Evolutionary conservation across 2,329 filamentous ascomycete genomes (phyloP).

Genomic region (Podosphaera xanthii): DNA sequence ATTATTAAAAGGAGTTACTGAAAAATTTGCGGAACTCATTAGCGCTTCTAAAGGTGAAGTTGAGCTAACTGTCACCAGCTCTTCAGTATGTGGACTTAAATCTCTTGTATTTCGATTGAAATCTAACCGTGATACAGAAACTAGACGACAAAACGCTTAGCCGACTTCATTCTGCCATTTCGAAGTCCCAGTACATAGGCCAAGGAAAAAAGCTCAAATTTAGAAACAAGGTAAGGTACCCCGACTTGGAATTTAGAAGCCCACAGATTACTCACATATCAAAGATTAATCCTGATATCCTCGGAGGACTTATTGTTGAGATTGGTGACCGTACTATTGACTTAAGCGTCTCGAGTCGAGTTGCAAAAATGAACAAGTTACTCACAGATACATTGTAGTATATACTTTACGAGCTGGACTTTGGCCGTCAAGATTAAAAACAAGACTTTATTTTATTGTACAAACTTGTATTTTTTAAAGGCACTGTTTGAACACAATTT

Average conservation of each 20-base stretch:
- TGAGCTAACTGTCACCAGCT: conserved; percentile 77
- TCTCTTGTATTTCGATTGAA: neutral
- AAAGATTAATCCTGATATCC: conserved; percentile 80
- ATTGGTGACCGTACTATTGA: conserved; percentile 96
- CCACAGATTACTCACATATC: neutral
- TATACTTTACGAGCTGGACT: conserved; percentile 1
- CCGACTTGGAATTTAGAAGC: neutral
- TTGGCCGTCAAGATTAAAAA: neutral
- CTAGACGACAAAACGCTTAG: conserved; percentile 70
- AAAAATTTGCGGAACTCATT: conserved; percentile 77
- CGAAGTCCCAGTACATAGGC: conserved; percentile 73
- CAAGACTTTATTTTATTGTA: neutral
- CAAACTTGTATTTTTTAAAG: too few species aligned
- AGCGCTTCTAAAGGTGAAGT: conserved; percentile 78
- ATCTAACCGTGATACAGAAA: conserved; percentile 26
- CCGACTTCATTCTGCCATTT: conserved; percentile 67
- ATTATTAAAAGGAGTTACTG: conserved; percentile 56
- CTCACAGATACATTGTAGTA: conserved; percentile 90
- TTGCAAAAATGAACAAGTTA: conserved; percentile 98
- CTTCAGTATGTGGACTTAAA: conserved; percentile 38
- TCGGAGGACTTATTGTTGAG: conserved; percentile 86
- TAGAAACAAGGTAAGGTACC: conserved; percentile 48
- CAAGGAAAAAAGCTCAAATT: conserved; percentile 97
- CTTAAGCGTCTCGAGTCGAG: conserved; percentile 81
- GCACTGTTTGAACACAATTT: neutral